Conservation (phyloP, 768 basidiomycete genomes). For the Xerocomellus chrysenteron region DNA sequence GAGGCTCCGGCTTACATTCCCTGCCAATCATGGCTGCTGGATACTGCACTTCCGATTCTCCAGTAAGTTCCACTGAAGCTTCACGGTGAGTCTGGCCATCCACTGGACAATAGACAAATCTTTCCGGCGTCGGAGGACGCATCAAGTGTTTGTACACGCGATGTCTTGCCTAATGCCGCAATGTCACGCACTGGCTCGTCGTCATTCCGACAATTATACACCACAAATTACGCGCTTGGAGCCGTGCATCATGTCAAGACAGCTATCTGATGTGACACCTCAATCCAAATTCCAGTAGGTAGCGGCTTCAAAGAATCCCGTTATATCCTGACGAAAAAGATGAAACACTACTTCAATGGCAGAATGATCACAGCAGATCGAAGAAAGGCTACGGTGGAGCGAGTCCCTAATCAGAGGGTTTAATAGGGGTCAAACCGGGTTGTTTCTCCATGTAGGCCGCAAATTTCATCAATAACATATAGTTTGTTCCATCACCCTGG, state of each 20-base stretch:
- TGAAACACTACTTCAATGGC: not conserved
- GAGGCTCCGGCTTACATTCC: too few relatives aligned
- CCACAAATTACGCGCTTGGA: not conserved
- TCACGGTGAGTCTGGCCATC: not conserved
- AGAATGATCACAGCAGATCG: not conserved
- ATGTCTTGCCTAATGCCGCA: not conserved
- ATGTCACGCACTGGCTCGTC: too few relatives aligned
- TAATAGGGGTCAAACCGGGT: slow-evolving; percentile 14
- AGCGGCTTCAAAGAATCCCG: not conserved
- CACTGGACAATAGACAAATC: not conserved
- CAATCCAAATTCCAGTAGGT: too few relatives aligned
- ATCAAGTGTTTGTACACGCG: not conserved
- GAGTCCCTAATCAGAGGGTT: slow-evolving; percentile 1
- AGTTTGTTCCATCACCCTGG: slow-evolving; percentile 28
- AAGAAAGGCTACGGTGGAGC: not conserved
- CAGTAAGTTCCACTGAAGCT: not conserved
- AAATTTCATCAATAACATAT: slow-evolving; percentile 14
- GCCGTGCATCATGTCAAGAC: too few relatives aligned
- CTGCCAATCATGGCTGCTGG: too few relatives aligned
- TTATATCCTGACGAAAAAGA: not conserved
- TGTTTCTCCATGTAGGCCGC: slow-evolving; percentile 19
- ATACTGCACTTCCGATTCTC: not conserved
- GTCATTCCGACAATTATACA: not conserved
- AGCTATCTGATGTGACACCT: too few relatives aligned
- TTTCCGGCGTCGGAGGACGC: not conserved